Evolutionary conservation across 2,329 filamentous ascomycete species (phyloP).

Genomic region (Periconia sp.): DNA sequence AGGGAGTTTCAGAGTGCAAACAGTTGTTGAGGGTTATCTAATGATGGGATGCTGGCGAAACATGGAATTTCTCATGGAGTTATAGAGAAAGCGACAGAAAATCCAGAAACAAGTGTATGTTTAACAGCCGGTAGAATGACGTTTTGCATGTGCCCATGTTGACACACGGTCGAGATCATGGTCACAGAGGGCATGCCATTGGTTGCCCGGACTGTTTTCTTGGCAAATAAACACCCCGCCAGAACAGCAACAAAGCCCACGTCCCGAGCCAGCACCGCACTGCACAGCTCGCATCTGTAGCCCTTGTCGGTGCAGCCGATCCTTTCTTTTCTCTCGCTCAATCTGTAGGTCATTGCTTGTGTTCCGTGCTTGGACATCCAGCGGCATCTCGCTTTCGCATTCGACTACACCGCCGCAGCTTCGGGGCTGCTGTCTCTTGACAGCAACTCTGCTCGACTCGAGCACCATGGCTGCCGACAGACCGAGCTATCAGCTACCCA

Average conservation of each 20-base stretch:
- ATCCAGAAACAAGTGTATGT: too few species aligned
- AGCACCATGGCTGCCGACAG: slow-evolving; percentile 35
- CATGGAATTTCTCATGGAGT: neutral
- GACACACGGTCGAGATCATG: too few species aligned
- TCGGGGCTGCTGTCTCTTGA: slow-evolving; percentile 8
- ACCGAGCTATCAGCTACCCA: slow-evolving; percentile 44
- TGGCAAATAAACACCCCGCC: slow-evolving; percentile 30
- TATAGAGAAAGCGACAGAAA: too few species aligned
- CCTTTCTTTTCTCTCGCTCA: slow-evolving; percentile 2
- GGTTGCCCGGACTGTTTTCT: slow-evolving; percentile 9
- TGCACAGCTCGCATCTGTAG: slow-evolving; percentile 8
- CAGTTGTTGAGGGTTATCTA: neutral
- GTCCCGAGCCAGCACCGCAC: slow-evolving; percentile 4
- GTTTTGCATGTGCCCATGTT: too few species aligned
- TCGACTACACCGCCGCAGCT: slow-evolving; percentile 15
- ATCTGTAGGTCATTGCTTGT: slow-evolving; percentile 2
- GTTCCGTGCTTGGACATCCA: slow-evolving; percentile 2
- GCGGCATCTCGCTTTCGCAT: slow-evolving; percentile 1
- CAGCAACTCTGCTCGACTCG: slow-evolving; percentile 4
- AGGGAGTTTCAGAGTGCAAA: neutral
- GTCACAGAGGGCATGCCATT: slow-evolving; percentile 10
- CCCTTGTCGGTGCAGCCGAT: slow-evolving; percentile 1
- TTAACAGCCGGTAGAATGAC: neutral
- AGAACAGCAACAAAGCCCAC: slow-evolving; percentile 21
- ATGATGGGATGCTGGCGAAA: neutral